Evolutionary conservation across 208 protist genomes (phyloP), one percentile per base, ranked within the genome.

Genomic region (Naegleria lovaniensis): DNA sequence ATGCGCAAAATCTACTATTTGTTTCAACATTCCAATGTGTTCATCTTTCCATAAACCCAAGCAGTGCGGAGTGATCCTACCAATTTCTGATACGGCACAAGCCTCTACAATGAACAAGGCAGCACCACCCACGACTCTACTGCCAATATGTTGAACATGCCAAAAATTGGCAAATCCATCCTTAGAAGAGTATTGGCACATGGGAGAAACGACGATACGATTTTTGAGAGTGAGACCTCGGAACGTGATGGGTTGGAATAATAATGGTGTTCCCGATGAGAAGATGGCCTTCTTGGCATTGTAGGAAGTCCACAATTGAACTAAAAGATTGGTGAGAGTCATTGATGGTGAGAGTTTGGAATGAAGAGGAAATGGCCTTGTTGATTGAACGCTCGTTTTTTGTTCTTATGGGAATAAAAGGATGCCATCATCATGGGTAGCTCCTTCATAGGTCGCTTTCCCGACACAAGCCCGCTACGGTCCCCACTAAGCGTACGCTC

Each of bases 41-140:
- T 92, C 92, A 75, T 95, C 93, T n/a, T 91, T 91, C 55, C 52
- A 94, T 33, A 94, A 75, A 19, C 93, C 93, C 59, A 84, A 52
- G 83, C 94, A 93, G 11, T 48, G 40, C 15, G 84, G 90, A 52
- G 93, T 91, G 58, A 94, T 94, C 84, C 92, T 91, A 33, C 93
- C 93, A 36, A 89, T 43, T 67, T 52, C 52, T 51, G 55, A 36
- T 15, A 94, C 92, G 22, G 89, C 91, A 22, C 91, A 67, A 19
- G 93, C 92, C 59, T 94, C 93, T 25, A 93, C 88, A 2, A 94
- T 83, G 19, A 94, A 38, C 13, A 94, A 86, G 5, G 52, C 67
- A 15, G 91, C 92, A 33, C 93, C 93, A 89, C 91, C 91, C 55
- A 90, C 86, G 36, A 92, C 88, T 55, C 91, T 91, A n/a, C 48